Evolutionary conservation across 148 eudicot species (phyloP).

Genomic region (Rhododendron williamsianum): DNA sequence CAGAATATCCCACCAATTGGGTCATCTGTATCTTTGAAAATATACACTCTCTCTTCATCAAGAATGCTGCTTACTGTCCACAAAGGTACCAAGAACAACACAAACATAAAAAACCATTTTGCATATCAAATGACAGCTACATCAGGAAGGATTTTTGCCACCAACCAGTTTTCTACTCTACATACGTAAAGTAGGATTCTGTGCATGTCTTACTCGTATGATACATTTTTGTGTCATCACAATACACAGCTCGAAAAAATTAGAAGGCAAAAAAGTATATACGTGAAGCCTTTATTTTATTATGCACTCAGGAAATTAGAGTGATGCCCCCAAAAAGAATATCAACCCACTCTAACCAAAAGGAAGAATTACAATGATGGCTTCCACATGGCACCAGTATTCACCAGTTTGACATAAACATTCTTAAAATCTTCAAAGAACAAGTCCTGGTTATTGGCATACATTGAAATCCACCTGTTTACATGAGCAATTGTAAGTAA

Average conservation of each 20-base stretch:
- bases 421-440: constrained; percentile 85
- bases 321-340: neutral
- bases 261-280: neutral
- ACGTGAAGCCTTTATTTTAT: neutral
- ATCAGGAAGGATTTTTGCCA: neutral
- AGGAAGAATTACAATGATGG: constrained; percentile 16
- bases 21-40: neutral
- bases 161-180: neutral
- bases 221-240: neutral
- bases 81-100: neutral
- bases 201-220: neutral
- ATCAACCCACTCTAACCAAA: neutral
- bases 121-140: neutral
- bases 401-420: constrained; percentile 77
- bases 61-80: neutral
- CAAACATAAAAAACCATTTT: neutral
- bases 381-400: constrained; percentile 84
- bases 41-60: neutral
- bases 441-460: constrained; percentile 58
- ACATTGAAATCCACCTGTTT: constrained; percentile 74
- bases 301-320: neutral
- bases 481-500: neutral
- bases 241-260: neutral
- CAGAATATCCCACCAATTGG: neutral
- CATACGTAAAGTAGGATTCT: neutral